Percentiles rank a stretch among this genome's conserved stretches.
Evolutionary conservation across 495 filamentous ascomycete genomes (phyloP).

Genomic region (Tuber brumale): DNA sequence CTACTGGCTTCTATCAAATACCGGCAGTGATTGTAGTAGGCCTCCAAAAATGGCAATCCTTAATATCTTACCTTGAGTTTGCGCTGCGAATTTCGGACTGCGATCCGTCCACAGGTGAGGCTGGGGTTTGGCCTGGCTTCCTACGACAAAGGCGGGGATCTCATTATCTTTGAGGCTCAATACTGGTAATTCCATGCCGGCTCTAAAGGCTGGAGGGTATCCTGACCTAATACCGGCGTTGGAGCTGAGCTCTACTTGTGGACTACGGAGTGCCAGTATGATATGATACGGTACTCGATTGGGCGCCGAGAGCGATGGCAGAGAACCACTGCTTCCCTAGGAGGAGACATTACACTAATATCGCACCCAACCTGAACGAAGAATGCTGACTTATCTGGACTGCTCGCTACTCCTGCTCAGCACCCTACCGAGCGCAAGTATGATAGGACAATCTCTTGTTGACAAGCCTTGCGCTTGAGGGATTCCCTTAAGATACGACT

Average conservation of each 20-base stretch:
- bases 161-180: not conserved
- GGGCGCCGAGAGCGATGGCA: too few species aligned
- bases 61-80: not conserved
- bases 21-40: not conserved
- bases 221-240: not conserved
- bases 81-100: not conserved
- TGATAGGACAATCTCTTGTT: not conserved
- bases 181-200: not conserved
- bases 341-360: too few species aligned
- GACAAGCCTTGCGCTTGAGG: not conserved
- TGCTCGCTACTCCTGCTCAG: too few species aligned
- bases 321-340: too few species aligned
- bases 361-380: too few species aligned
- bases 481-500: not conserved
- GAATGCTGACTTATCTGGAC: too few species aligned
- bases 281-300: too few species aligned
- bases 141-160: not conserved
- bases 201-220: not conserved
- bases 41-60: not conserved
- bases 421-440: too few species aligned
- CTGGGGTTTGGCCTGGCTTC: not conserved
- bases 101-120: not conserved
- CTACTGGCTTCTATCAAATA: not conserved
- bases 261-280: too few species aligned
- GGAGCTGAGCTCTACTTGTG: too few species aligned